Percentiles rank a stretch among this genome's conserved stretches.
phyloP scores from a whole-genome alignment of 768 basidiomycete species.

The Hortiboletus flavorubellus region DNA sequence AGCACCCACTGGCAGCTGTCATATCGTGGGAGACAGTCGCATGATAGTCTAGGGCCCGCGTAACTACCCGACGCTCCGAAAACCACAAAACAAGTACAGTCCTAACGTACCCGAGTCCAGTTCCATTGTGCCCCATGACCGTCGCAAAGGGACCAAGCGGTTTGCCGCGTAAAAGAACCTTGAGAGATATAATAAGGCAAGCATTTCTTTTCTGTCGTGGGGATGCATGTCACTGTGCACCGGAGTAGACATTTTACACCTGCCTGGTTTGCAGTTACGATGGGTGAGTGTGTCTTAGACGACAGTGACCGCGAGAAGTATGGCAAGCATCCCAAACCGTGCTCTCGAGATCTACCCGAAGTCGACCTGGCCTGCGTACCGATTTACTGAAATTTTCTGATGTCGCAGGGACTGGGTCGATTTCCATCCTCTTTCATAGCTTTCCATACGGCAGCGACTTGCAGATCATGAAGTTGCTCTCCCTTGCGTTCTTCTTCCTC shows the following conservation, averaged over 20 bases:
- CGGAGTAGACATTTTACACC: slow-evolving; percentile 46
- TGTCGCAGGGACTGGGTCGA: slow-evolving; percentile 43
- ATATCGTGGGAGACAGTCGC: no score
- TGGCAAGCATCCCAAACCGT: not conserved
- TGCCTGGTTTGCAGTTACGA: slow-evolving; percentile 53
- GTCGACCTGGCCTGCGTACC: not conserved
- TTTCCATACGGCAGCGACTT: slow-evolving; percentile 54
- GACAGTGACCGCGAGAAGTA: no score
- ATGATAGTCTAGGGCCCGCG: no score
- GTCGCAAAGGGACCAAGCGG: not conserved
- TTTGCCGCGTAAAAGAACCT: slow-evolving; percentile 22
- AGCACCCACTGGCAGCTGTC: no score
- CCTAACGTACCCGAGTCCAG: not conserved
- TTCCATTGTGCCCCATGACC: not conserved
- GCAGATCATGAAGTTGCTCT: slow-evolving; percentile 37
- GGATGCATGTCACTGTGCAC: not conserved
- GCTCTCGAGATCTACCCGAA: not conserved
- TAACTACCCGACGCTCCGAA: no score
- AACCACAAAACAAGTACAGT: not conserved
- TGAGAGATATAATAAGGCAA: slow-evolving; percentile 36
- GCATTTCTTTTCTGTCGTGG: slow-evolving; percentile 1
- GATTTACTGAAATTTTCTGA: not conserved
- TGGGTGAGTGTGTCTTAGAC: slow-evolving; percentile 38
- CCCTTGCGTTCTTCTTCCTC: slow-evolving; percentile 55
- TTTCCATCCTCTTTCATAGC: slow-evolving; percentile 52